Conservation (phyloP, 1,284 basidiomycete genomes). For the Ceratobasidium sp. region DNA sequence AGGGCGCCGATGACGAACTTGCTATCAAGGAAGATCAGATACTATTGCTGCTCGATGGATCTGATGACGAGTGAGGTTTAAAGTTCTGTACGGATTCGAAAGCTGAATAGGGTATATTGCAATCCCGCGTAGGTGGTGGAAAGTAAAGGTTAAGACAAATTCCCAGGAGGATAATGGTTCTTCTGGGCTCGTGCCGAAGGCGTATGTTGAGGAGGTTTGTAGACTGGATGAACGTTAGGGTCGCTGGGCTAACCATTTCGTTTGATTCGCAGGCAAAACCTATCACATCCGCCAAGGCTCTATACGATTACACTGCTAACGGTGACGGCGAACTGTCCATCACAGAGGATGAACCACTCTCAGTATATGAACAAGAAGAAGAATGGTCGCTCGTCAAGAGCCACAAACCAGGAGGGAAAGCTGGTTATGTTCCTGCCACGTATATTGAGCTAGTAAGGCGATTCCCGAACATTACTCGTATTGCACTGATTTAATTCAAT, state of each 20-base stretch:
- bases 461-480: background rate
- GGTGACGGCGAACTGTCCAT: slow-evolving; percentile 88
- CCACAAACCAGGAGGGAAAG: slow-evolving; percentile 70
- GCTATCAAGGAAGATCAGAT: slow-evolving; percentile 91
- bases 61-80: slow-evolving; percentile 86
- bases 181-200: slow-evolving; percentile 88
- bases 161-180: slow-evolving; percentile 76
- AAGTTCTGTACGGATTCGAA: slow-evolving; percentile 7
- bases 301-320: slow-evolving; percentile 91
- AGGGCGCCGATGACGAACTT: slow-evolving; percentile 87
- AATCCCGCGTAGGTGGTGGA: slow-evolving; percentile 83
- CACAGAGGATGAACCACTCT: slow-evolving; percentile 81
- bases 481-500: background rate
- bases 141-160: slow-evolving; percentile 84
- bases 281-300: slow-evolving; percentile 77
- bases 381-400: slow-evolving; percentile 86
- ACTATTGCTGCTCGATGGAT: slow-evolving; percentile 87
- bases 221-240: background rate
- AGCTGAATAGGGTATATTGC: background rate
- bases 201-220: slow-evolving; percentile 90
- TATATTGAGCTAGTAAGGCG: slow-evolving; percentile 82
- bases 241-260: background rate
- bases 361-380: slow-evolving; percentile 85
- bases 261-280: slow-evolving; percentile 69
- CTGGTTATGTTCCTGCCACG: slow-evolving; percentile 92